These are phyloP conservation scores for Panicum virgatum DNA, from an alignment of 202 grass and related monocot genomes.

Conservation along the genomic window DNA sequence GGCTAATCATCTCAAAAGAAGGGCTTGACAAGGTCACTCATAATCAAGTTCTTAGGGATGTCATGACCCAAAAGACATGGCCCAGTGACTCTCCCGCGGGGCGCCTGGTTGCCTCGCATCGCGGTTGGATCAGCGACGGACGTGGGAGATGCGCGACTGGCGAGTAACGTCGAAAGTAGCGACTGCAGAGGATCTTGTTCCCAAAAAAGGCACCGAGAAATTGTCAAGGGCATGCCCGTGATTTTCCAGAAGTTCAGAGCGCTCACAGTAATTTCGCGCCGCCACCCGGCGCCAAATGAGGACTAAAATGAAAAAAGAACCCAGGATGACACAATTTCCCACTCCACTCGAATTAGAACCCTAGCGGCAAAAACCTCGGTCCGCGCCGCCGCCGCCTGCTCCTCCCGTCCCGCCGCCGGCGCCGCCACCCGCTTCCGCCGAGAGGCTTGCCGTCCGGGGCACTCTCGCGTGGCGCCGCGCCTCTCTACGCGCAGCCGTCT, in stretches of 20 bases:
- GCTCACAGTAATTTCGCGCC: neutral
- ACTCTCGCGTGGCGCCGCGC: neutral
- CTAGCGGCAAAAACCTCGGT: conserved; percentile 52
- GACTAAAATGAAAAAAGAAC: conserved; percentile 18
- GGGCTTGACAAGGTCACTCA: no score
- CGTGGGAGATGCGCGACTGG: no score
- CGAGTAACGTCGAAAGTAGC: no score
- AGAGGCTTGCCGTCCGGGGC: neutral
- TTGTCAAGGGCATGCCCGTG: neutral
- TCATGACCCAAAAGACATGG: no score
- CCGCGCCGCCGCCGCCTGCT: neutral
- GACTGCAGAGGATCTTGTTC: no score
- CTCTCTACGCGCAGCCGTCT: neutral
- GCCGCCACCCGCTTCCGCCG: conserved; percentile 16
- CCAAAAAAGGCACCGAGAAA: neutral
- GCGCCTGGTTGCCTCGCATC: no score
- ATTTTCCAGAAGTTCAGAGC: neutral
- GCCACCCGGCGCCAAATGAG: neutral
- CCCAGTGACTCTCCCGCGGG: no score
- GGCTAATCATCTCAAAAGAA: no score
- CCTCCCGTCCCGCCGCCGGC: conserved; percentile 23
- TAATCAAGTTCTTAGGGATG: no score
- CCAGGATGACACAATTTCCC: conserved; percentile 26
- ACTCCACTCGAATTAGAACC: conserved; percentile 60
- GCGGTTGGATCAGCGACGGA: no score